Conservation (phyloP, 345 rosid genomes). For the Eucalyptus dawsonii region DNA sequence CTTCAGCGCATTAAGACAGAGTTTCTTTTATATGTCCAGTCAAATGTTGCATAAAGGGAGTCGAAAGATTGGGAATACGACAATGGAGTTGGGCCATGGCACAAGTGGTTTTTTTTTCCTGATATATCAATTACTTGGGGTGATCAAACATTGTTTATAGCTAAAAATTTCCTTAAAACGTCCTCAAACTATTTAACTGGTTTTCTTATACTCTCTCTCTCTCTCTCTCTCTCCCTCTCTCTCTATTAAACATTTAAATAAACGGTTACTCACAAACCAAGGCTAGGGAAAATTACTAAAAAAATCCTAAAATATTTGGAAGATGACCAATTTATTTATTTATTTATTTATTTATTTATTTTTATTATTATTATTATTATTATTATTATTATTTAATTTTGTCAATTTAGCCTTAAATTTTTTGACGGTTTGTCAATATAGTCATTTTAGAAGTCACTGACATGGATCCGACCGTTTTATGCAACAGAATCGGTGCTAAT, state of each 20-base stretch:
- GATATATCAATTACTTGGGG: neutral
- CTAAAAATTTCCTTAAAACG: neutral
- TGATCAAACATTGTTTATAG: neutral
- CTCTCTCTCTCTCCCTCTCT: neutral
- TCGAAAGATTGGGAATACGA: neutral
- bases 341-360: neutral
- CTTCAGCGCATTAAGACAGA: neutral
- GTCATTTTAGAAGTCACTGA: rapidly evolving
- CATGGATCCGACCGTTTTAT: rapidly evolving
- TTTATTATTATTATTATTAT: too few species aligned
- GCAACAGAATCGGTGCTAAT: rapidly evolving
- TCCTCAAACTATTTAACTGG: neutral
- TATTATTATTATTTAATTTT: neutral
- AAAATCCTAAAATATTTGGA: neutral
- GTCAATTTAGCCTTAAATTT: neutral
- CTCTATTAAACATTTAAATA: neutral
- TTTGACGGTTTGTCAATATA: neutral
- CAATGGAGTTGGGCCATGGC: neutral
- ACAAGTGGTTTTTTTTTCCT: neutral
- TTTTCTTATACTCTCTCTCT: neutral
- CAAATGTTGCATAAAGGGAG: neutral
- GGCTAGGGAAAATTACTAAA: neutral
- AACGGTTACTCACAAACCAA: neutral
- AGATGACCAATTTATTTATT: too few species aligned
- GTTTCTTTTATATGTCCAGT: neutral